Evolutionary conservation across 1,139 yeast genomes (phyloP).

Genomic region (Geotrichum citri-aurantii): DNA sequence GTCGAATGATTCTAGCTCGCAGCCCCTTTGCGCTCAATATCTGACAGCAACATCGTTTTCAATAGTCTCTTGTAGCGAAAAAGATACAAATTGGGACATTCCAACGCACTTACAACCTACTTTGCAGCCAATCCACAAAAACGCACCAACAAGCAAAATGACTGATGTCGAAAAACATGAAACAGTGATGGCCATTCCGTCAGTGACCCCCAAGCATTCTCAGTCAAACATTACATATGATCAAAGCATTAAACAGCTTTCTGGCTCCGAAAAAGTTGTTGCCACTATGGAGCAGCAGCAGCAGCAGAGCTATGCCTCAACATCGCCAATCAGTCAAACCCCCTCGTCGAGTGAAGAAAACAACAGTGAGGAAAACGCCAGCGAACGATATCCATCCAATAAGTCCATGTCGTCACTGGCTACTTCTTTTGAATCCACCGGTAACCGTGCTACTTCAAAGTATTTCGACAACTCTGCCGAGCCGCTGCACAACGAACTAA

Average conservation of each 20-base stretch:
- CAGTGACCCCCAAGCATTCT: not conserved
- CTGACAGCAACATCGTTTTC: not conserved
- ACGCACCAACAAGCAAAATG: not conserved
- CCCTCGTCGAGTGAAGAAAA: constrained; percentile 17
- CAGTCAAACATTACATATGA: not conserved
- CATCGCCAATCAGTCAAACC: constrained; percentile 12
- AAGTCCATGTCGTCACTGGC: constrained; percentile 27
- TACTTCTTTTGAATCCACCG: constrained; percentile 22
- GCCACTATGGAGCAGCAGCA: not conserved
- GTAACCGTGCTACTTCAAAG: constrained; percentile 8
- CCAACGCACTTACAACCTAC: not conserved
- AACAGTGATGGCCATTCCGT: not conserved
- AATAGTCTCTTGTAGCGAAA: not conserved
- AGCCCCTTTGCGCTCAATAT: not conserved
- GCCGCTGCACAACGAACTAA: not conserved
- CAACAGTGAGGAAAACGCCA: constrained; percentile 14
- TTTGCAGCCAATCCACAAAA: not conserved
- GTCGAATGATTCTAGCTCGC: not conserved
- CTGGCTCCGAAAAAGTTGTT: not conserved
- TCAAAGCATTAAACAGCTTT: not conserved
- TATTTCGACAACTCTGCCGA: constrained; percentile 8
- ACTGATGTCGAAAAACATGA: not conserved
- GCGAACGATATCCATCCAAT: constrained; percentile 13
- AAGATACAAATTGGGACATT: not conserved
- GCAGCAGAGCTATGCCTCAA: not conserved